These are phyloP conservation scores for Lachancea nothofagi DNA, from an alignment of 805 yeast genomes.

Conservation along the genomic window DNA sequence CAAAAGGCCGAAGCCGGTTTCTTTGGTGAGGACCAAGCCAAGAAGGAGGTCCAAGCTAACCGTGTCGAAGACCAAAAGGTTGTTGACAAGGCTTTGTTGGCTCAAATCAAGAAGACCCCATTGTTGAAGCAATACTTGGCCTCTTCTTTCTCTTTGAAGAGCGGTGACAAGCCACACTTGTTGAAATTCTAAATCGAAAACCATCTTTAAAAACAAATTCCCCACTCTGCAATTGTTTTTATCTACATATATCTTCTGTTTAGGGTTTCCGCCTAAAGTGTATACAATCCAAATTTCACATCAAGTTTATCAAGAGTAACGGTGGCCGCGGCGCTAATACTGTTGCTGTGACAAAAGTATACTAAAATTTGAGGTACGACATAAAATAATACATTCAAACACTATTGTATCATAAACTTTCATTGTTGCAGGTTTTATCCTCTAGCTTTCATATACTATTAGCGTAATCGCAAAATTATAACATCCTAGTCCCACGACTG, in stretches of 20 bases:
- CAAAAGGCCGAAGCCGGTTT: slow-evolving; percentile 88
- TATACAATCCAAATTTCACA: slow-evolving; percentile 13
- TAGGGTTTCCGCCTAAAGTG: slow-evolving; percentile 12
- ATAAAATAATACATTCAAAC: no score
- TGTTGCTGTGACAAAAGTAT: no score
- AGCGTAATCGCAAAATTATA: no score
- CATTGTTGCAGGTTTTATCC: no score
- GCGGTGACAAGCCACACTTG: slow-evolving; percentile 97
- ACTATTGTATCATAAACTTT: no score
- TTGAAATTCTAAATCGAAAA: slow-evolving; percentile 74
- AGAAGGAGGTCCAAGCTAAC: slow-evolving; percentile 87
- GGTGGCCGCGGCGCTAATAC: neutral
- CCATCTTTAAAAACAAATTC: slow-evolving; percentile 46
- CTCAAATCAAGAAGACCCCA: slow-evolving; percentile 96
- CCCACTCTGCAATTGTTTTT: slow-evolving; percentile 38
- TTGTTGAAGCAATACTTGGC: slow-evolving; percentile 95
- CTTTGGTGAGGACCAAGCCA: slow-evolving; percentile 68
- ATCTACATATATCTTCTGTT: slow-evolving; percentile 9
- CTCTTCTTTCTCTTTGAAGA: slow-evolving; percentile 91
- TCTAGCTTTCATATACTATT: no score
- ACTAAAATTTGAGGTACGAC: no score
- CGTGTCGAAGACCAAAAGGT: slow-evolving; percentile 95
- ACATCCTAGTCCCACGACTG: no score
- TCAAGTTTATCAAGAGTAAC: slow-evolving; percentile 7
- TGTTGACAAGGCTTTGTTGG: slow-evolving; percentile 86